Evolutionary conservation across 1,284 basidiomycete species (phyloP).

Genomic region (Ustilago hordei): DNA sequence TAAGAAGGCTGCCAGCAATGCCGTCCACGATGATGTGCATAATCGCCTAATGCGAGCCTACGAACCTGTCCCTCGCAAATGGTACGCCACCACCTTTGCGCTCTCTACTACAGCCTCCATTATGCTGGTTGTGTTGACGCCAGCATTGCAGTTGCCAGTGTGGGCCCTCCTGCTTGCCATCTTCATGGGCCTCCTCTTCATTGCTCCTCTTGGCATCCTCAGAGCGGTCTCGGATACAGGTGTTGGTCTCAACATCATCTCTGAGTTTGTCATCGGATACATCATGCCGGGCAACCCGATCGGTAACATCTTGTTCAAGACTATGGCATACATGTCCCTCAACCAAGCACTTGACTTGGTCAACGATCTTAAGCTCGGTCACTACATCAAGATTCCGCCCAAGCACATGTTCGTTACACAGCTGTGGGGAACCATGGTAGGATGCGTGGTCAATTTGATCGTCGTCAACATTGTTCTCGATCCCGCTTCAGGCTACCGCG

Average conservation of each 20-base stretch:
- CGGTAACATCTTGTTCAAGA: slow-evolving; percentile 70
- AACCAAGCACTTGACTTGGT: slow-evolving; percentile 70
- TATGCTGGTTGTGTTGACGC: slow-evolving; percentile 71
- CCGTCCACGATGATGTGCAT: slow-evolving; percentile 68
- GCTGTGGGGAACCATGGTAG: slow-evolving; percentile 72
- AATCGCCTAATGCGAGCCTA: slow-evolving; percentile 67
- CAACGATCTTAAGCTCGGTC: slow-evolving; percentile 71
- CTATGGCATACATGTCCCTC: slow-evolving; percentile 71
- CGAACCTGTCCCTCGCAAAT: slow-evolving; percentile 60
- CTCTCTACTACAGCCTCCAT: slow-evolving; percentile 67
- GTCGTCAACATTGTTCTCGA: slow-evolving; percentile 71
- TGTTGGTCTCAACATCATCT: slow-evolving; percentile 71
- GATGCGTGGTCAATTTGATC: slow-evolving; percentile 70
- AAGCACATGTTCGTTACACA: slow-evolving; percentile 73
- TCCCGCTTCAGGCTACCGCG: slow-evolving; percentile 61
- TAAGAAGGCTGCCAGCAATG: slow-evolving; percentile 69
- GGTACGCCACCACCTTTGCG: slow-evolving; percentile 66
- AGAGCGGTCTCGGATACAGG: slow-evolving; percentile 72
- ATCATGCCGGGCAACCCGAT: slow-evolving; percentile 73
- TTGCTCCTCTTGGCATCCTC: slow-evolving; percentile 71
- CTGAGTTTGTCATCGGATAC: slow-evolving; percentile 71
- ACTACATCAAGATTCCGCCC: slow-evolving; percentile 70
- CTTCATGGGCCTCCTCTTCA: slow-evolving; percentile 70
- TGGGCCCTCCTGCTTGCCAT: slow-evolving; percentile 72
- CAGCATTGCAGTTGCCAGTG: slow-evolving; percentile 71